Evolutionary conservation across 768 basidiomycete species (phyloP), one percentile per base, ranked within the genome.

Genomic region (Trametopsis cervina): DNA sequence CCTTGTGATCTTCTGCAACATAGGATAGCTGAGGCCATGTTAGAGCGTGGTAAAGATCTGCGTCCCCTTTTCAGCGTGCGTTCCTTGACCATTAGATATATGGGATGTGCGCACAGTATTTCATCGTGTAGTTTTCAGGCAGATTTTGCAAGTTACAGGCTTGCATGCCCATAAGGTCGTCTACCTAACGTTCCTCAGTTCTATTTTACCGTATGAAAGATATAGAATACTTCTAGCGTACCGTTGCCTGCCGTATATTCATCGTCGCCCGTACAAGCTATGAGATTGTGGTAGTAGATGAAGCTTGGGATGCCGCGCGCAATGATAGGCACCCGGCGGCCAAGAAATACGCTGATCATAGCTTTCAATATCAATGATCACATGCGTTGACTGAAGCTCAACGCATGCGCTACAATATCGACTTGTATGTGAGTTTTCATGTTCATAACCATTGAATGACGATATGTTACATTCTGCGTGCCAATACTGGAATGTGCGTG

Each of bases 1-100:
- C 92, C 59, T 88, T 83, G 58, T 81, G 76, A 56, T 94, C 91
- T 59, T 92, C 91, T 0, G 93, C 93, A 4, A 97, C 91, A 57
- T 87, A 95, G 6, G 90, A 94, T 17, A 96, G 75, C 52, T 90
- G 83, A 0, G 93, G 92, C 93, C 93, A 97, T 4, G 89, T 91
- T 68, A 93, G 72, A 6, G 79, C 75, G 60, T 94, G 92, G 63
- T 91, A 94, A 42, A 94, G 77, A 72, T 92, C 92, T 94, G 56
- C 12, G 35, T 38, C 10, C 43, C 27, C 13, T 4, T 17, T 24
- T 46, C 44, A 37, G 18, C 46, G n/a, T 94, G 56, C 12, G 35
- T 38, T 9, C 43, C 27, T 13, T 4, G n/a, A 26, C 46, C 44
- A 37, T 17, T 46, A 33, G 15, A 15, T 15, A 33, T 27, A 44